Base-by-base conservation (phyloP, 1,284 basidiomycete genomes). In the Sutorius eximius region DNA sequence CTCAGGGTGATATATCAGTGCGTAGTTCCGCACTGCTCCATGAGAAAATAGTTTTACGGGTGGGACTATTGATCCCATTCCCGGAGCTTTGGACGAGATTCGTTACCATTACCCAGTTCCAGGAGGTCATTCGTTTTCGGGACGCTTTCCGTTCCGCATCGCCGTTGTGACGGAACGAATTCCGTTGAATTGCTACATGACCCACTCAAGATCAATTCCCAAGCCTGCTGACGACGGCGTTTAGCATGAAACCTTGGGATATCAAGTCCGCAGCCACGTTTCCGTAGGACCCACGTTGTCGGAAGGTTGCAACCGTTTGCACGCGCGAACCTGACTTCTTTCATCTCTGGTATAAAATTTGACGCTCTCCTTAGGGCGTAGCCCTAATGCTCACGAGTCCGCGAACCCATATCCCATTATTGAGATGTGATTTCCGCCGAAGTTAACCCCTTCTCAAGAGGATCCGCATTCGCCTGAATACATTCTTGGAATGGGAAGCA, bases 1-100 rank as follows among this genome's bases (percentile, higher is more conserved):
- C 43, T 64, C 63, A 68, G 67, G 63, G 63, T 56, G 49, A 52
- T 52, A 51, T 44, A 33, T 49, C 45, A 47, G 58, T 66, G 65
- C 56, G 61, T 55, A 56, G 46, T 41, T 40, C 61, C 51, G 42
- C 42, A 40, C 45, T 43, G 49, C n/a, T 24, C 15, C 53, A 67
- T 55, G 61, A 53, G 63, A 68, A 68, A 60, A 66, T 18, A 30
- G 27, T 42, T 49, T 49, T 34, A 52, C 34, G 24, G 41, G 45
- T n/a, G 50, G 22, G 46, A 43, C 36, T 32, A 51, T 32, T 37
- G 24, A 15, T n/a, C 18, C 33, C 24, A 29, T 46, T 36, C 29
- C 27, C 13, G 44, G 34, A 42, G n/a, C 41, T 56, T 41, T 45
- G 36, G 49, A 29, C 22, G 32, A 36, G 9, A 22, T 50, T 30